phyloP scores from a whole-genome alignment of 257 asterid species.

The Eucommia ulmoides region DNA sequence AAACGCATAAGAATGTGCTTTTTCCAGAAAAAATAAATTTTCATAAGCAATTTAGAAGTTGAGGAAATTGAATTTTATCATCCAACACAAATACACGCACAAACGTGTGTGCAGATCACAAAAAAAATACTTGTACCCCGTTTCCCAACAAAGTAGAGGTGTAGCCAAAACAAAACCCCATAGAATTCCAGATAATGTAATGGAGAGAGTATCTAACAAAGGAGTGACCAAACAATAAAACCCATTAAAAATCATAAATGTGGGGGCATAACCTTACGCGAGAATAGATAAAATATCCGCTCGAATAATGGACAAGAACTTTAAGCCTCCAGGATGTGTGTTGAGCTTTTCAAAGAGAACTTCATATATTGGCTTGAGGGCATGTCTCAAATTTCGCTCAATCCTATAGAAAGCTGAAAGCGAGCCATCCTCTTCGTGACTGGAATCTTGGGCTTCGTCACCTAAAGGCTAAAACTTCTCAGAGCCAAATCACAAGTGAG shows the following conservation, averaged over 20 bases:
- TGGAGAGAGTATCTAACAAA: too few relatives aligned
- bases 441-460: constrained; percentile 37
- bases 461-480: constrained; percentile 19
- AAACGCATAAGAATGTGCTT: too few relatives aligned
- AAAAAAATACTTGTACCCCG: background rate
- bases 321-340: constrained; percentile 89
- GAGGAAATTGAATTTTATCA: background rate
- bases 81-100: background rate
- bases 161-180: background rate
- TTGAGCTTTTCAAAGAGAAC: constrained; percentile 80
- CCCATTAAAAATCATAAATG: constrained; percentile 8
- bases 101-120: background rate
- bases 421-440: constrained; percentile 56
- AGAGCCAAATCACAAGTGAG: constrained; percentile 6
- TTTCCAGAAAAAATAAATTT: too few relatives aligned
- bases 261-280: constrained; percentile 54
- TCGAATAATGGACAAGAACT: constrained; percentile 69
- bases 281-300: constrained; percentile 71
- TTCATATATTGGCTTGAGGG: constrained; percentile 88
- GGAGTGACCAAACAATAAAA: too few relatives aligned
- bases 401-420: constrained; percentile 75
- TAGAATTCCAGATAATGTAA: too few relatives aligned
- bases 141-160: background rate
- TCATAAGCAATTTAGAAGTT: too few relatives aligned
- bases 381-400: constrained; percentile 65